Evolutionary conservation across 352 stramenopile species (phyloP), one percentile per base, ranked within the genome.

Genomic region (Globisporangium solare): DNA sequence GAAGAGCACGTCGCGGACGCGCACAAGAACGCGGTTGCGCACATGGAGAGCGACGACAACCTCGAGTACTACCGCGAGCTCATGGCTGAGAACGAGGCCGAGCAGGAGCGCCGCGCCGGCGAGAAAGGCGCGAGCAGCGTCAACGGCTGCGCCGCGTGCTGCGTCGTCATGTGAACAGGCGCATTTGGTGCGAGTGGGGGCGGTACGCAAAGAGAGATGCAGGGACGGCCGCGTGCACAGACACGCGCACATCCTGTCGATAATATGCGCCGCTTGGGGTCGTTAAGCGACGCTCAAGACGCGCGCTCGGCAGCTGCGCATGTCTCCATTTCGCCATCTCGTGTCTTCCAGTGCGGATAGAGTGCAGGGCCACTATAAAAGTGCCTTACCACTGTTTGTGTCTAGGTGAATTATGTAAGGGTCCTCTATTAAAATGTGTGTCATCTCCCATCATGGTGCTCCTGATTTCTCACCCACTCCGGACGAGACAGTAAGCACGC

Each of bases 71-170:
- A 83, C 47, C 72, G 73, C 17, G 43, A 64, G 45, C 60, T 87
- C 6, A 43, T 76, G 39, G 67, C 45, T 10, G 74, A 83, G 58
- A 64, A 73, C 6, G 81, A 81, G 27, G 52, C 60, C 20, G 52
- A 73, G 39, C 66, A 67, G 14, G 52, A 72, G 39, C 61, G 70
- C 22, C 61, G 58, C 6, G 53, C 66, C 22, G 59, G 62, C 2
- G 68, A 57, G 40, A 71, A 67, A 17, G 48, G 2, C 20, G 35
- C 24, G n/a, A 35, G 47, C 35, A 55, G 10, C n/a, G 22, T 79
- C n/a, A 57, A 63, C 22, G 55, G 65, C n/a, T 90, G 80, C 51
- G 66, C 74, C 12, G 57, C 75, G 51, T 90, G 80, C 58, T 90
- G 80, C 63, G 59, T 66, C 22, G 56, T 90, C 47, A 74, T 75